phyloP scores from a whole-genome alignment of 768 basidiomycete genomes.

The Sporobolomyces roseus region DNA sequence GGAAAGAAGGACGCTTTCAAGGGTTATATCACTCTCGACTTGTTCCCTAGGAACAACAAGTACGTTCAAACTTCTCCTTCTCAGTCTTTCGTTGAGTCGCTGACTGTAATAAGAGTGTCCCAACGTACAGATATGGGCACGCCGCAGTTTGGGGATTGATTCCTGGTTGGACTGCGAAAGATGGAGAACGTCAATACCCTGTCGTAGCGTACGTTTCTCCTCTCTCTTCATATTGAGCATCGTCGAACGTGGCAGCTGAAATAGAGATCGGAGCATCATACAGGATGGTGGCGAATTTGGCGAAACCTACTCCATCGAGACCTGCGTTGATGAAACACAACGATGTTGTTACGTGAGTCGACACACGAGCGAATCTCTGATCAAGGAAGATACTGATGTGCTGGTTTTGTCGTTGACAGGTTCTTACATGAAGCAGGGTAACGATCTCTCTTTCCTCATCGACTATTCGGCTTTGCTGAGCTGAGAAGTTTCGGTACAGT shows the following conservation, averaged over 20 bases:
- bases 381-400: not conserved
- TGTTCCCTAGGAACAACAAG: constrained; percentile 48
- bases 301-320: constrained; percentile 73
- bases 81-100: not conserved
- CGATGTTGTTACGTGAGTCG: constrained; percentile 83
- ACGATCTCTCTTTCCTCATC: not conserved
- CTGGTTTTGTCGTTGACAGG: too few relatives aligned
- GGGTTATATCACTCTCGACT: constrained; percentile 81
- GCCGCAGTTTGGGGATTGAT: constrained; percentile 74
- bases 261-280: too few relatives aligned
- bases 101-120: not conserved
- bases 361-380: constrained; percentile 46
- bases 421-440: constrained; percentile 61
- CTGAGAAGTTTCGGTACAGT: constrained; percentile 48
- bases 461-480: too few relatives aligned
- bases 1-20: constrained; percentile 48
- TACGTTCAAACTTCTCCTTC: not conserved
- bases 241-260: too few relatives aligned
- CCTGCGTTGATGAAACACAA: constrained; percentile 66
- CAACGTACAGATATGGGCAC: constrained; percentile 70
- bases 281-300: constrained; percentile 81
- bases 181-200: constrained; percentile 67
- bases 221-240: too few relatives aligned
- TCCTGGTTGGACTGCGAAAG: constrained; percentile 58
- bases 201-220: constrained; percentile 54